Evolutionary conservation across 257 asterid species (phyloP).

Genomic region (Ehretia macrophylla): DNA sequence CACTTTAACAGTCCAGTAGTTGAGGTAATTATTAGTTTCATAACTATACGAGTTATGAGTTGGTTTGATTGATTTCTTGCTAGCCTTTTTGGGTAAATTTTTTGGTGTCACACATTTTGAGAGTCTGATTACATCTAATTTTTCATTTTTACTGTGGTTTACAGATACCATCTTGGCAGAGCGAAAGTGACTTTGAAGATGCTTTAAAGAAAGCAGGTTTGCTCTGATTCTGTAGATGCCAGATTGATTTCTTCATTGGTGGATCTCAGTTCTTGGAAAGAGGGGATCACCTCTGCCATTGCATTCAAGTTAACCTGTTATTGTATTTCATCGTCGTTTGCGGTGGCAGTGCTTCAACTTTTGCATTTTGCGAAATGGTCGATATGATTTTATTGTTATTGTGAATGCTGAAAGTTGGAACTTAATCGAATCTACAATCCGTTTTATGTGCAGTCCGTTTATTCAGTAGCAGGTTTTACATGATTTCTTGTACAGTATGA

Average conservation of each 20-base stretch:
- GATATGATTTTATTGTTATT: too few species aligned
- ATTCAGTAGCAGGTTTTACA: too few species aligned
- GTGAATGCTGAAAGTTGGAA: too few species aligned
- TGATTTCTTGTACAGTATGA: too few species aligned
- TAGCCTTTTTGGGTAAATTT: not conserved
- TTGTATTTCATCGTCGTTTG: too few species aligned
- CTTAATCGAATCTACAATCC: too few species aligned
- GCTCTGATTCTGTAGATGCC: constrained; percentile 21
- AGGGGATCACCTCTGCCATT: too few species aligned
- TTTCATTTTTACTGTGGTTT: not conserved
- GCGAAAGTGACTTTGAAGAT: constrained; percentile 39
- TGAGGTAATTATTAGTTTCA: constrained; percentile 37
- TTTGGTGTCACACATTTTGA: not conserved
- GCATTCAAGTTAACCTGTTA: too few species aligned
- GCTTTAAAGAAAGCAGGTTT: constrained; percentile 69
- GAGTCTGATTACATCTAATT: not conserved
- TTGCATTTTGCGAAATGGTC: too few species aligned
- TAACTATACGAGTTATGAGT: not conserved
- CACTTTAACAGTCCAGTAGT: constrained; percentile 39
- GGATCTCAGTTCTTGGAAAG: too few species aligned
- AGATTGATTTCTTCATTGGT: not conserved
- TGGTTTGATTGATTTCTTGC: not conserved
- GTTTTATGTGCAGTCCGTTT: too few species aligned
- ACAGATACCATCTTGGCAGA: constrained; percentile 56
- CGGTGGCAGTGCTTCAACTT: too few species aligned